Base-by-base conservation (phyloP, 2,329 filamentous ascomycete species). In the Epichloe festucae region DNA sequence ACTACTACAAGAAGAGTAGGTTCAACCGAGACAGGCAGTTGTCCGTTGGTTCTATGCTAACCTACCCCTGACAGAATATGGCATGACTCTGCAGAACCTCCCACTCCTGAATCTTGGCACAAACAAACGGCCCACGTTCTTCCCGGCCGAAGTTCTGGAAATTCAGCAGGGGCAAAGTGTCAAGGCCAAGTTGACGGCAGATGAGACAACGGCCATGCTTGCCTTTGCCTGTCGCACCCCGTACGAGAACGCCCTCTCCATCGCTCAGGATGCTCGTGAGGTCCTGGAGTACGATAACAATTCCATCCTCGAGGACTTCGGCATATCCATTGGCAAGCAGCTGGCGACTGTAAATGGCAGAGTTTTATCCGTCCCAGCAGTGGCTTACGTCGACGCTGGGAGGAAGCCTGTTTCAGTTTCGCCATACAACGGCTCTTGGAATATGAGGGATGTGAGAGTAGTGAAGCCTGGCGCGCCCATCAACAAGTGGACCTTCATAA, bases 321-420 rank as follows among this genome's bases (percentile, higher is more conserved):
- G 83, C 5, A 72, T 94, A 54, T 67, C 68, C 1, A 74, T 89
- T 3, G 73, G 70, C 6, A 74, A 76, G 12, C 65, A 71, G 1
- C 73, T 95, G 36, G 71, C 95, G 36, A 85, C 85, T 0, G 85
- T 95, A 0, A 72, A 73, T 1, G 90, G 80, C 1, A 81, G 89
- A 5, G 76, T 91, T 41, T 73, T 95, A 0, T 42, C 59, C 0
- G 61, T 78, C 0, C 89, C 89, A 0, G 59, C 56, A 0, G 67
- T 95, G 31, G 63, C 68, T 2, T 95, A 95, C 60, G 55, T 62
- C 38, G 54, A 52, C 11, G 48, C 48, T 54, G 62, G 52, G 19
- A 59, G 56, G 57, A 48, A 54, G 38, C 58, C 45, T 40, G 47
- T 40, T 1, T 7, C 54, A 5, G 53, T 74, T 5, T 61, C 48